Evolutionary conservation across 768 basidiomycete species (phyloP).

Genomic region (Hygrocybe punicea): DNA sequence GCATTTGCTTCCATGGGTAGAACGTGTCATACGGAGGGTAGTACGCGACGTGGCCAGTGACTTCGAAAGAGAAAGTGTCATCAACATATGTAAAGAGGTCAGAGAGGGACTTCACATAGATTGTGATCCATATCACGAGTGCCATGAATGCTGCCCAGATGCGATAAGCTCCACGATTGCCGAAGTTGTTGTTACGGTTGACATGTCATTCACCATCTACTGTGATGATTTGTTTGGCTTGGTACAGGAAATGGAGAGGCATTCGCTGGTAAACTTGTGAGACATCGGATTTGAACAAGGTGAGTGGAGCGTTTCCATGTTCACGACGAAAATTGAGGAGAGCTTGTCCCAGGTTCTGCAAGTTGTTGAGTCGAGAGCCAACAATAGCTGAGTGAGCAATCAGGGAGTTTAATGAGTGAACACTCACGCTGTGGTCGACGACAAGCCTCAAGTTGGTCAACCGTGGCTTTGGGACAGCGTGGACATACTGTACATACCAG

Average conservation of each 20-base stretch:
- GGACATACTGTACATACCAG: constrained; percentile 35
- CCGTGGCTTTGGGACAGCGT: no score
- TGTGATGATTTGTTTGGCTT: constrained; percentile 30
- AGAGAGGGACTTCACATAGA: no score
- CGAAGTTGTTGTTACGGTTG: constrained; percentile 14
- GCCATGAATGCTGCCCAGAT: no score
- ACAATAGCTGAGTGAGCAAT: no score
- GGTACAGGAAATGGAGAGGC: constrained; percentile 33
- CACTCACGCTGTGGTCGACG: constrained; percentile 35
- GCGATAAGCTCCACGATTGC: constrained; percentile 15
- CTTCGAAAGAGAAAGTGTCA: no score
- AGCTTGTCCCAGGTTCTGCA: no score
- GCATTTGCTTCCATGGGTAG: constrained; percentile 32
- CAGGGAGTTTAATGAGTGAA: constrained; percentile 26
- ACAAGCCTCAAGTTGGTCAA: no score
- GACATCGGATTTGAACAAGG: constrained; percentile 42
- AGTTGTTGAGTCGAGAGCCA: no score
- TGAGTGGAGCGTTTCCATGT: constrained; percentile 4
- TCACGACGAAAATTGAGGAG: constrained; percentile 27
- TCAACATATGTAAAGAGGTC: no score
- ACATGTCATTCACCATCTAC: constrained; percentile 3
- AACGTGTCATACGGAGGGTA: constrained; percentile 9
- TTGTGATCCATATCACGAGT: no score
- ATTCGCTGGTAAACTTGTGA: no score
- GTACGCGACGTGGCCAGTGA: constrained; percentile 28